Base-by-base conservation (phyloP, 2,329 filamentous ascomycete species). In the Sclerotinia borealis region DNA sequence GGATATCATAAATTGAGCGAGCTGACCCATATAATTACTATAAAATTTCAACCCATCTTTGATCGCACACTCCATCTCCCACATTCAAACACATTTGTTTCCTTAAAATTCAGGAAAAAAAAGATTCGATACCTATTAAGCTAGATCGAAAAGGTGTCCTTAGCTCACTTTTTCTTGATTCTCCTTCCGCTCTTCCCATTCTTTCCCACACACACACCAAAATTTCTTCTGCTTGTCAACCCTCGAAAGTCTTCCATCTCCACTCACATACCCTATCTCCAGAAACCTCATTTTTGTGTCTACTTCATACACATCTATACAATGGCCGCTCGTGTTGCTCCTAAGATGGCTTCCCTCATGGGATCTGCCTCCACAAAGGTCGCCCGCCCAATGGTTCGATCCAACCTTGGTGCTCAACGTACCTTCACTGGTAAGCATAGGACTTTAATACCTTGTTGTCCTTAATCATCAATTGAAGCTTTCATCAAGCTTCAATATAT, bases 311-410 rank as follows among this genome's bases (percentile, higher is more conserved):
- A 63, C 65, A 79, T 81, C 81, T 80, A 86, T 84, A 85, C 84
- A 91, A 92, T 92, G 89, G 87, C 89, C 79, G 84, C 86, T 79
- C 89, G 89, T 81, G 83, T 91, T 81, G 86, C 89, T 78, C 87
- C 88, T 76, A 86, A 89, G 79, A 84, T 92, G 83, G 87, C 88
- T 79, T 83, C 86, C 77, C 85, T 88, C 81, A 88, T 89, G 85
- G 85, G 67, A 64, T 72, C 69, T 61, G 70, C 71, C 64, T 68
- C 87, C 78, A 80, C 83, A 81, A 90, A 89, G 86, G 87, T 86
- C 79, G 88, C 88, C 79, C 89, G 89, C 79, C 88, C 89, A 81
- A 86, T 86, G 78, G 79, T 87, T 76, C 87, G 87, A 75, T 81
- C 82, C 75, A 81, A 83, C 76, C 75, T 86, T 74, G 59, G 43